Percentiles rank a stretch among this genome's conserved stretches.
Conservation (phyloP, 2,329 filamentous ascomycete species). For the Microdochium bolleyi region DNA sequence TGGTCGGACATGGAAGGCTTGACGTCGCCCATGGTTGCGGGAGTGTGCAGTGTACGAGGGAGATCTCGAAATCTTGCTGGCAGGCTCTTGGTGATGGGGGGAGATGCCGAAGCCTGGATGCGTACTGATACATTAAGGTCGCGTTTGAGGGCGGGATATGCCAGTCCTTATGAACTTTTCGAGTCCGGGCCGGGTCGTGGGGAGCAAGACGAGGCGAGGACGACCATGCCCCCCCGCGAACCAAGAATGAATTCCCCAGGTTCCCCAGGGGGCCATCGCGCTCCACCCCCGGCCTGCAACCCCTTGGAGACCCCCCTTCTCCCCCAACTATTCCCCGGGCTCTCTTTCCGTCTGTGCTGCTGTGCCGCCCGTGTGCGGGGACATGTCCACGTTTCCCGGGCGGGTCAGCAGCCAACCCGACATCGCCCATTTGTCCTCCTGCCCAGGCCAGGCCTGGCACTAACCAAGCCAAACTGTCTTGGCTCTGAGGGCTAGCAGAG, state of each 20-base stretch:
- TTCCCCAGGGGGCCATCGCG: background rate
- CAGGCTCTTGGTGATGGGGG: background rate
- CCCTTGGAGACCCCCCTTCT: background rate
- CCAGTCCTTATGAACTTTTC: background rate
- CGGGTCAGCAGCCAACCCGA: background rate
- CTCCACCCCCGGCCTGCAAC: background rate
- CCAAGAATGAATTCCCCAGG: too few relatives aligned
- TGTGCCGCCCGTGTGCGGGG: background rate
- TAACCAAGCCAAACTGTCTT: background rate
- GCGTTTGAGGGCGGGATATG: background rate
- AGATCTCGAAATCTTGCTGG: too few relatives aligned
- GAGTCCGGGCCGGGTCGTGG: background rate
- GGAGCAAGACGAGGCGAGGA: too few relatives aligned
- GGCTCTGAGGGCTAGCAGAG: too few relatives aligned
- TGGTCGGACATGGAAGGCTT: constrained; percentile 1
- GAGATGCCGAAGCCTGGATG: constrained; percentile 1
- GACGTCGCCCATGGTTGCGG: constrained; percentile 9
- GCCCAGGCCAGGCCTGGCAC: background rate
- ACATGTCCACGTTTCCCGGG: background rate
- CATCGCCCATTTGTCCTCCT: background rate
- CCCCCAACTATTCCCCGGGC: background rate
- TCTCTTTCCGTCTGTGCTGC: too few relatives aligned
- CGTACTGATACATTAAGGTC: background rate
- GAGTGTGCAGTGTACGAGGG: too few relatives aligned
- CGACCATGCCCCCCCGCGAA: too few relatives aligned